A percentile compares a stretch with the other conserved stretches of the same genome.
phyloP scores from a whole-genome alignment of 495 filamentous ascomycete species.

The Ascodesmis nigricans region DNA sequence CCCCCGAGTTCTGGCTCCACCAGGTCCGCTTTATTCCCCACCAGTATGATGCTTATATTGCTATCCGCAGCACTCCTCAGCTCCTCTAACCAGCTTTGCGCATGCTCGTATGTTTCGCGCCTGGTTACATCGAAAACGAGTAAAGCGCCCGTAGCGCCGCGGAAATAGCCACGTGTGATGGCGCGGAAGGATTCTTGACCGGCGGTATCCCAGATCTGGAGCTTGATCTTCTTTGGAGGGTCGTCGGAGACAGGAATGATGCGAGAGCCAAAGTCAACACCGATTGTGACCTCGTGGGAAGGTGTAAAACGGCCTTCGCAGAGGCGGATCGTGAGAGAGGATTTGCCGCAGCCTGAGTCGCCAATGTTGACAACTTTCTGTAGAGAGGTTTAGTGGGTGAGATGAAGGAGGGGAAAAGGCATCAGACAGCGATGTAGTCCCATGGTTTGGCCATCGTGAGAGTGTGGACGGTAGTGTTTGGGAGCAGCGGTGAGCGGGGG shows the following conservation, averaged over 20 bases:
- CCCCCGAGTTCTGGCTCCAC: slow-evolving; percentile 25
- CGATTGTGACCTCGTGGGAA: slow-evolving; percentile 91
- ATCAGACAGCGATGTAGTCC: slow-evolving; percentile 66
- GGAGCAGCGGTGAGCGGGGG: background rate
- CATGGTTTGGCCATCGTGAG: slow-evolving; percentile 55
- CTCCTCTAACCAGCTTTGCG: slow-evolving; percentile 78
- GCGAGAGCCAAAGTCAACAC: slow-evolving; percentile 87
- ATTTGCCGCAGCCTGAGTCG: slow-evolving; percentile 77
- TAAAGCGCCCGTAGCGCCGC: slow-evolving; percentile 74
- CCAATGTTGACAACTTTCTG: slow-evolving; percentile 86
- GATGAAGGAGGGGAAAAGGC: slow-evolving; percentile 1
- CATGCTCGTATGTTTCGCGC: slow-evolving; percentile 61
- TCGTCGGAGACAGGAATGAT: slow-evolving; percentile 84
- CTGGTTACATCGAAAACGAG: slow-evolving; percentile 89
- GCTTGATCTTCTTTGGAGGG: slow-evolving; percentile 35
- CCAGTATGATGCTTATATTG: slow-evolving; percentile 76
- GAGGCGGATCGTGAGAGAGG: slow-evolving; percentile 60
- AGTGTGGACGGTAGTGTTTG: slow-evolving; percentile 22
- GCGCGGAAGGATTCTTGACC: slow-evolving; percentile 67
- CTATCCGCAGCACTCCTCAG: slow-evolving; percentile 81
- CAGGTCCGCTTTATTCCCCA: slow-evolving; percentile 86
- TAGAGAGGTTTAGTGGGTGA: background rate
- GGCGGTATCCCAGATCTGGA: slow-evolving; percentile 85
- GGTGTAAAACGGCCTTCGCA: slow-evolving; percentile 90
- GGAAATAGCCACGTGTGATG: slow-evolving; percentile 87